Evolutionary conservation across 108 stramenopile genomes (phyloP).

Genomic region (Skeletonema costatum): DNA sequence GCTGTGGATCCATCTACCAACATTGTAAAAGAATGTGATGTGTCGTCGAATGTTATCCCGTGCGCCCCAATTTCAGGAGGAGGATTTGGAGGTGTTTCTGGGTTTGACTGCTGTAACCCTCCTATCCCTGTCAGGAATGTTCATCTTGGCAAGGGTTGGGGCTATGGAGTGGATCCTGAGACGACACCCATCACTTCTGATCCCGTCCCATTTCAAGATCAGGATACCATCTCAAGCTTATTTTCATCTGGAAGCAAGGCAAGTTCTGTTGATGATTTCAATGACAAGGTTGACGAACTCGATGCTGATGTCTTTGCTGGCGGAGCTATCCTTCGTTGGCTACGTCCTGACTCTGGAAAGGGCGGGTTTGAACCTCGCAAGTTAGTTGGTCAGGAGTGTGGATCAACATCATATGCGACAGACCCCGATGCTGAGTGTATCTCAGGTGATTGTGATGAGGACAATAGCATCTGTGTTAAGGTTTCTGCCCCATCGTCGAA

Average conservation of each 20-base stretch:
- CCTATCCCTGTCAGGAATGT: not conserved
- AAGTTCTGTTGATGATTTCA: not conserved
- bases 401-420: not conserved
- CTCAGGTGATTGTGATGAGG: not conserved
- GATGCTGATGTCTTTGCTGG: constrained; percentile 6
- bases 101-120: too few species aligned
- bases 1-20: too few species aligned
- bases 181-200: constrained; percentile 3
- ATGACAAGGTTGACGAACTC: constrained; percentile 4
- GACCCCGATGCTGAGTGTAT: constrained; percentile 4
- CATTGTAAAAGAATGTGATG: too few species aligned
- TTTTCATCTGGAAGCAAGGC: not conserved
- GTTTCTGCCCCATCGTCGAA: too few species aligned
- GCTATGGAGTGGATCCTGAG: constrained; percentile 9
- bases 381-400: not conserved
- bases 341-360: not conserved
- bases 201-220: constrained; percentile 7
- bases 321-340: constrained; percentile 2
- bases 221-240: not conserved
- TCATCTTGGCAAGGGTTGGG: constrained; percentile 3
- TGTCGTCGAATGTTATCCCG: too few species aligned
- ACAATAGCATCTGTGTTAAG: too few species aligned
- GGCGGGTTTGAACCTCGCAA: not conserved
- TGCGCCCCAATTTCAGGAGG: too few species aligned
- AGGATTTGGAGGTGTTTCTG: too few species aligned